These are phyloP conservation scores for Euphorbia lathyris DNA, from an alignment of 345 rosid genomes.

Conservation along the genomic window DNA sequence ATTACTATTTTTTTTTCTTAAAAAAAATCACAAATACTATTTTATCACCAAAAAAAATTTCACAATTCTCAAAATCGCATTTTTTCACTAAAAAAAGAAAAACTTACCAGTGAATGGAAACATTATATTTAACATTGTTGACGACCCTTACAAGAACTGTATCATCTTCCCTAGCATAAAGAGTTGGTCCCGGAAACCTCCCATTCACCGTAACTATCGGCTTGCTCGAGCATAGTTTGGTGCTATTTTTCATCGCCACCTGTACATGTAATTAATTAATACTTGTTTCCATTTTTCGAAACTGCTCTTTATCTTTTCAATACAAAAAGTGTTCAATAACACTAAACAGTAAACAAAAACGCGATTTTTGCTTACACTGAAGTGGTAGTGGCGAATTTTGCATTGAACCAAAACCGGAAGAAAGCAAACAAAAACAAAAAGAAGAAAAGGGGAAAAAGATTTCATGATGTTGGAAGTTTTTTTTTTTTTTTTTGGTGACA, in stretches of 20 bases:
- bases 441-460: constrained; percentile 19
- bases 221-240: constrained; percentile 40
- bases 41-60: no score
- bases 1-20: no score
- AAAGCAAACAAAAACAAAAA: constrained; percentile 22
- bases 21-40: no score
- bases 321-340: no score
- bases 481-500: background rate
- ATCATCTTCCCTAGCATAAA: constrained; percentile 54
- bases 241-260: constrained; percentile 42
- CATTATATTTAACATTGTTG: constrained; percentile 57
- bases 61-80: no score
- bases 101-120: constrained; percentile 69
- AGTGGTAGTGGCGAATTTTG: constrained; percentile 37
- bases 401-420: constrained; percentile 32
- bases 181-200: constrained; percentile 51
- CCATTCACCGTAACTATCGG: constrained; percentile 44
- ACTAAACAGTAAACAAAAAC: no score
- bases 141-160: constrained; percentile 51
- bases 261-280: constrained; percentile 9
- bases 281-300: no score
- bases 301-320: no score
- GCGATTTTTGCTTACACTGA: constrained; percentile 31
- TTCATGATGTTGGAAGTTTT: constrained; percentile 27
- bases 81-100: no score